phyloP scores from a whole-genome alignment of 306 rosid genomes.

The Castanospermum australe region DNA sequence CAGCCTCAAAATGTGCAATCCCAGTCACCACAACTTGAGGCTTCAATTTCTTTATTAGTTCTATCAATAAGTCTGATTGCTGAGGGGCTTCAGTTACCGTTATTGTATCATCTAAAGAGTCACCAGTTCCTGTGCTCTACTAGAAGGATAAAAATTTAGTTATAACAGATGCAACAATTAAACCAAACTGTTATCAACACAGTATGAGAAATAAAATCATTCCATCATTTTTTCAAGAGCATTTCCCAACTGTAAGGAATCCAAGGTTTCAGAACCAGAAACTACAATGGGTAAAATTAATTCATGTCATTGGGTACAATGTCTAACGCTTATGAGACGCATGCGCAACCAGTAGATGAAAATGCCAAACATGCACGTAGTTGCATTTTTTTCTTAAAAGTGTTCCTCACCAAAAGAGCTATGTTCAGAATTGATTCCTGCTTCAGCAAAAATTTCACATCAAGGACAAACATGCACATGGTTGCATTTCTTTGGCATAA shows the following conservation, averaged over 20 bases:
- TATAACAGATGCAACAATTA: slow-evolving; percentile 14
- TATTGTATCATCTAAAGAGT: slow-evolving; percentile 48
- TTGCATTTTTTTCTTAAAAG: neutral
- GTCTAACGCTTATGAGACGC: neutral
- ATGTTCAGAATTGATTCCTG: neutral
- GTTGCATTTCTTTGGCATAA: neutral
- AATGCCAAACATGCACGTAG: neutral
- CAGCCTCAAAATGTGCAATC: slow-evolving; percentile 86
- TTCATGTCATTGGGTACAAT: neutral
- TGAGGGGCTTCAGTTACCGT: slow-evolving; percentile 92
- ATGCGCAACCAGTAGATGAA: neutral
- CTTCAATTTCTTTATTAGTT: slow-evolving; percentile 84
- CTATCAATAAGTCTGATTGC: slow-evolving; percentile 92
- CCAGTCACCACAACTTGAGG: slow-evolving; percentile 98
- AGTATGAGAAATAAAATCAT: neutral
- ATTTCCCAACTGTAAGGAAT: neutral
- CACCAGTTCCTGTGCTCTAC: slow-evolving; percentile 45
- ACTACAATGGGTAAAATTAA: neutral
- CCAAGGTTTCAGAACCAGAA: slow-evolving; percentile 20
- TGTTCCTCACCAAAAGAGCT: neutral
- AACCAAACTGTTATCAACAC: slow-evolving; percentile 16
- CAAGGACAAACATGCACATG: neutral
- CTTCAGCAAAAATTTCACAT: neutral
- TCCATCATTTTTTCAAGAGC: neutral
- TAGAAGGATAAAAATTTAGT: slow-evolving; percentile 19